Percentiles rank a stretch among this genome's conserved stretches.
Evolutionary conservation across 2,329 filamentous ascomycete species (phyloP).

Genomic region (Exophiala mesophila): DNA sequence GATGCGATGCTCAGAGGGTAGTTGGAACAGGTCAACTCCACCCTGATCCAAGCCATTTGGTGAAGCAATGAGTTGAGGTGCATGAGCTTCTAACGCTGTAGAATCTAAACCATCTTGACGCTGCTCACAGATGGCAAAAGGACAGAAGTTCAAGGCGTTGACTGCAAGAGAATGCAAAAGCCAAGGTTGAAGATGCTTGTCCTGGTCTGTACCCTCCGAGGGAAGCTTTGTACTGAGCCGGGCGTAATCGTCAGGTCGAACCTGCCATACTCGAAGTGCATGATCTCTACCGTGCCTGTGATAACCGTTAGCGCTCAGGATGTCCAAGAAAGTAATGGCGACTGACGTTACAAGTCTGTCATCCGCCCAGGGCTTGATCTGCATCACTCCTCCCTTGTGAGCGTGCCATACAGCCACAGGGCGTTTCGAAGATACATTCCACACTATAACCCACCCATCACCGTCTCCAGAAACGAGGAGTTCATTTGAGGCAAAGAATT

Average conservation of each 20-base stretch:
- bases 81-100: not conserved
- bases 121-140: conserved; percentile 62
- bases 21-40: conserved; percentile 75
- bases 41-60: conserved; percentile 73
- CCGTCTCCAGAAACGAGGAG: conserved; percentile 82
- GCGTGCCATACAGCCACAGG: conserved; percentile 80
- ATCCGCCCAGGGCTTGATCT: conserved; percentile 64
- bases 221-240: conserved; percentile 64
- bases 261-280: conserved; percentile 77
- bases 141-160: conserved; percentile 93
- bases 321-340: not conserved
- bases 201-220: conserved; percentile 54
- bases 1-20: conserved; percentile 69
- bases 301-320: not conserved
- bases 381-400: conserved; percentile 72
- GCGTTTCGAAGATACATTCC: conserved; percentile 78
- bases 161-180: conserved; percentile 77
- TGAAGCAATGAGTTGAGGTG: conserved; percentile 59
- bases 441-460: conserved; percentile 81
- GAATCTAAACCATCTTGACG: conserved; percentile 6
- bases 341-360: conserved; percentile 78
- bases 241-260: conserved; percentile 57
- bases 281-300: conserved; percentile 84
- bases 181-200: conserved; percentile 63
- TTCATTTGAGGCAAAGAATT: conserved; percentile 67